Evolutionary conservation across 352 stramenopile genomes (phyloP), one percentile per base, ranked within the genome.

Genomic region (Phytophthora pseudosyringae): DNA sequence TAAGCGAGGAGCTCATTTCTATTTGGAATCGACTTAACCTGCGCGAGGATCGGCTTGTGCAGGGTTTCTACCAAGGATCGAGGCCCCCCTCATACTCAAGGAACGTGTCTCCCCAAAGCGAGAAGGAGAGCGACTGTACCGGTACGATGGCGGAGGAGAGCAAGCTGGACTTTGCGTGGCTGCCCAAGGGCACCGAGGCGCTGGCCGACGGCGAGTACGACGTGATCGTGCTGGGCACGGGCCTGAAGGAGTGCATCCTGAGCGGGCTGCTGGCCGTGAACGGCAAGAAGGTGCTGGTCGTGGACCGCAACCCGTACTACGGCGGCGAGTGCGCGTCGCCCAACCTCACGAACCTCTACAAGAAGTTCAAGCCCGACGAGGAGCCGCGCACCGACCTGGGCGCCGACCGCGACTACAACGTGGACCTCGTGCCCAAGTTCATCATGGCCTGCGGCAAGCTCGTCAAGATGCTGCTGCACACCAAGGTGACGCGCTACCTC

Each of bases 381-480:
- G 62, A 83, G 56, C 78, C 86, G 49, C 73, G 81, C 53, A 71
- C 77, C 43, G 81, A 94, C 16, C 76, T 99, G 31, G 97, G 97
- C 53, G 95, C 91, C 36, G 98, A 98, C 75, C 96, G 97, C 46
- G 97, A 99, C 82, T 99, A 99, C 88, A 99, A 99, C 77, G 98
- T 99, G 51, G 98, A 99, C 82, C 83, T 99, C 25, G 98, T 99
- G 73, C 98, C 98, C 46, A 99, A 99, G 86, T 99, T 99, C 73
- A 99, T 99, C 78, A 99, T 99, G 97, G 97, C 98, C 1, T 99
- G 97, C 71, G 98, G 98, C 59, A 99, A 99, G 74, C 87, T 99
- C 18, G 98, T 99, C 25, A 99, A 99, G 83, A 99, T 99, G 93
- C 72, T 94, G 67, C 68, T 94, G 59, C 96, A 99, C 81, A 98